These are phyloP conservation scores for Calycina herbarum DNA, from an alignment of 2,329 filamentous ascomycete species.

Conservation along the genomic window DNA sequence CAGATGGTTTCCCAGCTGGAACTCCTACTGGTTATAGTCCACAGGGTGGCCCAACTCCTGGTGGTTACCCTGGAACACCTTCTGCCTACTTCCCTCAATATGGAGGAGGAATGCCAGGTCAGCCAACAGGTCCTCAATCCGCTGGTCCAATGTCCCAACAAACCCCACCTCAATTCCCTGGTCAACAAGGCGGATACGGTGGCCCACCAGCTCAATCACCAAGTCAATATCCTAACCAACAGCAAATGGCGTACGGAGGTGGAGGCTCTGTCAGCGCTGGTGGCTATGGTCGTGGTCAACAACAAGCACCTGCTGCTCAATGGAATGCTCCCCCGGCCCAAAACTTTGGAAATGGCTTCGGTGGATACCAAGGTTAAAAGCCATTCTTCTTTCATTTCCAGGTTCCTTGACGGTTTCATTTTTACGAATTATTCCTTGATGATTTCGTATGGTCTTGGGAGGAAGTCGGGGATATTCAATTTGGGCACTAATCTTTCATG, in stretches of 20 bases:
- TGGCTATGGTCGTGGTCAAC: slow-evolving; percentile 69
- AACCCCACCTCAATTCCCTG: slow-evolving; percentile 51
- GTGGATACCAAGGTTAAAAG: slow-evolving; percentile 59
- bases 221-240: slow-evolving; percentile 63
- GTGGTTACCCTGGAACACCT: slow-evolving; percentile 75
- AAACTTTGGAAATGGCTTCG: slow-evolving; percentile 63
- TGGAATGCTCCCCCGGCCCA: slow-evolving; percentile 56
- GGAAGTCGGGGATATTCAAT: slow-evolving; percentile 30
- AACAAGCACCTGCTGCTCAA: slow-evolving; percentile 40
- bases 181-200: slow-evolving; percentile 67
- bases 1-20: slow-evolving; percentile 72
- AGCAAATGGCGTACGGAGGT: slow-evolving; percentile 63
- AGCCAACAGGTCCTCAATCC: slow-evolving; percentile 39
- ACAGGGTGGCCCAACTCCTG: slow-evolving; percentile 69
- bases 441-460: slow-evolving; percentile 22
- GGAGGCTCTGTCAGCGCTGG: slow-evolving; percentile 70
- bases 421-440: slow-evolving; percentile 18
- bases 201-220: slow-evolving; percentile 62
- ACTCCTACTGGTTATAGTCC: slow-evolving; percentile 69
- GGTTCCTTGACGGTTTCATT: slow-evolving; percentile 14
- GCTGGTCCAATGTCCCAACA: slow-evolving; percentile 41
- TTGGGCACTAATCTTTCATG: slow-evolving; percentile 27
- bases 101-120: slow-evolving; percentile 65
- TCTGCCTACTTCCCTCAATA: slow-evolving; percentile 92
- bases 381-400: background rate